These are phyloP conservation scores for Cryptosporidium sp. DNA, from an alignment of 169 alveolate genomes.

Conservation along the genomic window DNA sequence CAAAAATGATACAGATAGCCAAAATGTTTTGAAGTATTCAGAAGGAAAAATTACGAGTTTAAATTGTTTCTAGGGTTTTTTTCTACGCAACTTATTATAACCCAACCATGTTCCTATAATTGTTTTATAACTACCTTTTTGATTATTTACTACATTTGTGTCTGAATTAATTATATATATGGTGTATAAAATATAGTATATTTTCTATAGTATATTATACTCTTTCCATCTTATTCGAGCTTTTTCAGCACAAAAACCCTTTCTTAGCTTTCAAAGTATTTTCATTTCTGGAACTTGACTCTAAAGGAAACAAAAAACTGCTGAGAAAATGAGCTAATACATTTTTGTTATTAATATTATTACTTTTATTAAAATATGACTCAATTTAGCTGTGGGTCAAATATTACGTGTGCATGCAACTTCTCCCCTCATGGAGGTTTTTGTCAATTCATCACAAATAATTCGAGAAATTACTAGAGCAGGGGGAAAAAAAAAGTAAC, in stretches of 20 bases:
- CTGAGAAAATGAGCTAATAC: background rate
- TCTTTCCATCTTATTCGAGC: background rate
- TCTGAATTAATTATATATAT: background rate
- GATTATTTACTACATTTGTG: background rate
- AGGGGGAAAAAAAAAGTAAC: too few relatives aligned
- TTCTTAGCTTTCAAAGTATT: background rate
- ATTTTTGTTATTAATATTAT: too few relatives aligned
- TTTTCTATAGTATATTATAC: background rate
- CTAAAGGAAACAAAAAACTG: background rate
- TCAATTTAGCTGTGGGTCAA: background rate
- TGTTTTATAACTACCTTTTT: background rate
- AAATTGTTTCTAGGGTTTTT: background rate
- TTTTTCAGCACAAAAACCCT: background rate
- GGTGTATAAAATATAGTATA: too few relatives aligned
- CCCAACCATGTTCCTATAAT: background rate
- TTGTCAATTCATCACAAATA: background rate
- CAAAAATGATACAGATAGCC: background rate
- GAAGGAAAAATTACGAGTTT: background rate
- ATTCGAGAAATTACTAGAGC: background rate
- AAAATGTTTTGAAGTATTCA: background rate
- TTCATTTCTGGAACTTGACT: background rate
- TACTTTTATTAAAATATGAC: background rate
- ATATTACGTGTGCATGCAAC: conserved; percentile 1
- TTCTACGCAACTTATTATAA: background rate
- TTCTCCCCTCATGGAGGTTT: background rate